Evolutionary conservation across 371 early-diverging fungal genomes (phyloP).

Genomic region (Mortierella sp.): DNA sequence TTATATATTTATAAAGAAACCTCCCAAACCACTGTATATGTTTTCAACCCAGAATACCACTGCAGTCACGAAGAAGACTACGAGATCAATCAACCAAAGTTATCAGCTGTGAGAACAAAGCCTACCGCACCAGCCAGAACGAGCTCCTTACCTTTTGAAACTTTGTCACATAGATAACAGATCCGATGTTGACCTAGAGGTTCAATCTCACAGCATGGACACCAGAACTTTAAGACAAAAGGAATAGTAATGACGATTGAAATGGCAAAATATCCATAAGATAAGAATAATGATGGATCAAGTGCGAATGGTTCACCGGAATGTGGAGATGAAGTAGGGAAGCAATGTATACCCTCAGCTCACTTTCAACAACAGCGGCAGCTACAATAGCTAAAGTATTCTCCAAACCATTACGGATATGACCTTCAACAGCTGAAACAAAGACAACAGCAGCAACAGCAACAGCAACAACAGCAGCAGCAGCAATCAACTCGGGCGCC

Average conservation of each 20-base stretch:
- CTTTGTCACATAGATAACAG: neutral
- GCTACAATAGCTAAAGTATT: neutral
- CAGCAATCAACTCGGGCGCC: neutral
- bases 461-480: constrained; percentile 7
- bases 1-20: neutral
- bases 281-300: neutral
- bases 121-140: neutral
- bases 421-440: neutral
- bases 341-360: neutral
- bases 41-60: neutral
- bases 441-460: neutral
- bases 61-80: neutral
- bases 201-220: neutral
- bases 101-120: too few species aligned
- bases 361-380: neutral
- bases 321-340: too few species aligned
- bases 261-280: neutral
- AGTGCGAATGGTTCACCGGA: neutral
- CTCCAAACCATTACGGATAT: neutral
- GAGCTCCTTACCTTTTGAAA: neutral
- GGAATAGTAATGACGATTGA: neutral
- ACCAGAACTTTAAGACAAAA: neutral
- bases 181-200: too few species aligned
- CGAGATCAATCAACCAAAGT: neutral
- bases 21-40: neutral